Base-by-base conservation (phyloP, 495 filamentous ascomycete genomes). In the Aspergillus ellipticus region DNA sequence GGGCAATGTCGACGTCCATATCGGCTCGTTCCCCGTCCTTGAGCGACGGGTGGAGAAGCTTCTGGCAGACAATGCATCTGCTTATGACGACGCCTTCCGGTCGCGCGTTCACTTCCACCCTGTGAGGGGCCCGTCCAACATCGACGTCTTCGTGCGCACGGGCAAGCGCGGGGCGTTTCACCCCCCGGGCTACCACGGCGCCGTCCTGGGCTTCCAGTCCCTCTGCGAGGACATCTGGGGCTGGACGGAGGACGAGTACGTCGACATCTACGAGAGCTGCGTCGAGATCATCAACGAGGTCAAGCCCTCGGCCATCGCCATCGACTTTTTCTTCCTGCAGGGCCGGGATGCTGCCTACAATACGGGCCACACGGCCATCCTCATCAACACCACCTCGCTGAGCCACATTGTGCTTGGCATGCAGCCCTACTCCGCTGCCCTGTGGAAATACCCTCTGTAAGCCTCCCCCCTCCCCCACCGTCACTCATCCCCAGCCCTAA, bases 261-360 rank as follows among this genome's bases (percentile, higher is more conserved):
- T 77, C 0, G 60, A 69, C n/a, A 73, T 79, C 13, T 78, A 77
- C 48, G 56, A 67, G 46, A 73, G 71, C 43, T 73, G 74, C 41
- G 24, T 78, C 5, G 71, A 72, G 20, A 77, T 82, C 17, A 58
- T 82, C 29, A 51, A 67, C 2, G 53, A 68, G 0, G 56, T 78
- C 0, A 53, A 70, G 16, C 77, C 82, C 3, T 60, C 67, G 11
- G 55, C 81, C 13, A 67, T 79, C 8, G 76, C 78, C 8, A 69
- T 77, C 41, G 79, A 83, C 55, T 77, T 79, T 4, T 70, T 78
- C 13, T 74, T 84, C 31, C 69, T 74, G 13, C 74, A 78, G 17
- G 80, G 73, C 0, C 55, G 78, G 11, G 80, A 81, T 49, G 80
- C 78, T n/a, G 60, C 74, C 69, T 51, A 69, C 64, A 31, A 57